phyloP scores from a whole-genome alignment of 768 basidiomycete genomes.

The Calocybe cyanea region DNA sequence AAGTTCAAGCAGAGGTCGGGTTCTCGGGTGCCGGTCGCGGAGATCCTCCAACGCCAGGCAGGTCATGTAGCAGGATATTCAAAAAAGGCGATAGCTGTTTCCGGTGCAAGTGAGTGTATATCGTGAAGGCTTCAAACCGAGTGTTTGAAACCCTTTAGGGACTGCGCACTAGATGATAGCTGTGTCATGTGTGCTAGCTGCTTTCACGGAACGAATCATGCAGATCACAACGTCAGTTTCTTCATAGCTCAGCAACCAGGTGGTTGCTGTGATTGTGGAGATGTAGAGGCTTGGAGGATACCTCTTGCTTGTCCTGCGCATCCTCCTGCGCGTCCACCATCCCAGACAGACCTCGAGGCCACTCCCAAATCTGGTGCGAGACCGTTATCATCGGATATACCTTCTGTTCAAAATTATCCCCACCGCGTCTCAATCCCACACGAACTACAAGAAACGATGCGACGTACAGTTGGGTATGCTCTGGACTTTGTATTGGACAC shows the following conservation, averaged over 20 bases:
- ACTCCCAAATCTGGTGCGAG: constrained; percentile 40
- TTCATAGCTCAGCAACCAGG: constrained; percentile 90
- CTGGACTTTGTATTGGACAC: constrained; percentile 83
- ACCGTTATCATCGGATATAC: constrained; percentile 47
- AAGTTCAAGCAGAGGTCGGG: constrained; percentile 58
- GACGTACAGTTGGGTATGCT: constrained; percentile 68
- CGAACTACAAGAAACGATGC: constrained; percentile 72
- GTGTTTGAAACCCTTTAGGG: constrained; percentile 42
- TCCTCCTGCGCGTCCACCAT: constrained; percentile 43
- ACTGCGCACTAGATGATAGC: constrained; percentile 86
- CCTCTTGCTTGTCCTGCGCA: constrained; percentile 72
- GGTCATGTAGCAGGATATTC: constrained; percentile 82
- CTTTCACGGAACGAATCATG: constrained; percentile 85
- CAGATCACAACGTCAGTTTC: constrained; percentile 88
- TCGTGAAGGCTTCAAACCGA: not conserved
- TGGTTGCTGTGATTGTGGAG: constrained; percentile 94
- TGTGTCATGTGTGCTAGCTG: constrained; percentile 89
- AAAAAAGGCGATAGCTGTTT: constrained; percentile 91
- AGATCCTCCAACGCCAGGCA: constrained; percentile 59
- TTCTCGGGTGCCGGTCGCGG: constrained; percentile 59
- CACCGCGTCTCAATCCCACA: constrained; percentile 53
- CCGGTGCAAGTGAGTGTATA: constrained; percentile 79
- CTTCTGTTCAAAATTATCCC: constrained; percentile 58
- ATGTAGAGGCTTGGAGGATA: constrained; percentile 80
- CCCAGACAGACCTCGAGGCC: constrained; percentile 23